Base-by-base conservation (phyloP, 345 rosid species). In the Citrus sp. region DNA sequence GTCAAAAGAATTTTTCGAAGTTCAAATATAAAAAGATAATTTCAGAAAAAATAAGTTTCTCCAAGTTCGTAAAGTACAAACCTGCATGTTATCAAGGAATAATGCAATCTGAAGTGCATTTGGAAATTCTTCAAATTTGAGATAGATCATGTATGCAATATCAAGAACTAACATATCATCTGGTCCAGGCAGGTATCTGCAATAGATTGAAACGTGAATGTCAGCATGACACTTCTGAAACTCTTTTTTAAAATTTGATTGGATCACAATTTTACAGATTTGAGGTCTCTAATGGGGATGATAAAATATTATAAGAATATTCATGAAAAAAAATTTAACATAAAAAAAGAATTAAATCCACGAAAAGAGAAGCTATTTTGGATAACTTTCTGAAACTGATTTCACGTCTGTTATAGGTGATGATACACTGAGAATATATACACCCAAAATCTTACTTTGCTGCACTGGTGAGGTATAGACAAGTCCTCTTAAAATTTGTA, bases 121-220 rank as follows among this genome's bases (percentile, higher is more conserved):
- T 70, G 97, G 84, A 76, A 84, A 89, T 76, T 92, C 94, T 81
- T 81, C 88, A 75, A 87, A 95, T 83, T 88, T 91, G 65, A 88
- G 82, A 86, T 95, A 91, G 85, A 93, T 89, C 91, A 84, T 78
- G 83, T 91, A 91, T 2, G 97, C 94, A 79, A 92, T 90, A 84
- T 91, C 94, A 51, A 90, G 83, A 78, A 91, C 97, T 65, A 88
- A 67, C 85, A 80, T 70, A 87, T 95, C 99, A 87, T 95, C 97
- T 77, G 98, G 98, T 72, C 97, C 93, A 67, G 96, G 98, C 74
- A 92, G 93, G 80, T 90, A 93, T 86, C 99, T 95, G 89, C 77
- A 83, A 61, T 25, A 75, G 61, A 67, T 72, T 46, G 73, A 35
- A 84, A 67, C 21, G 70, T 21, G 73, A 79, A 84, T 56, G 67